These are phyloP conservation scores for Coccinonectria pachysandricola DNA, from an alignment of 2,329 filamentous ascomycete species.

Conservation along the genomic window DNA sequence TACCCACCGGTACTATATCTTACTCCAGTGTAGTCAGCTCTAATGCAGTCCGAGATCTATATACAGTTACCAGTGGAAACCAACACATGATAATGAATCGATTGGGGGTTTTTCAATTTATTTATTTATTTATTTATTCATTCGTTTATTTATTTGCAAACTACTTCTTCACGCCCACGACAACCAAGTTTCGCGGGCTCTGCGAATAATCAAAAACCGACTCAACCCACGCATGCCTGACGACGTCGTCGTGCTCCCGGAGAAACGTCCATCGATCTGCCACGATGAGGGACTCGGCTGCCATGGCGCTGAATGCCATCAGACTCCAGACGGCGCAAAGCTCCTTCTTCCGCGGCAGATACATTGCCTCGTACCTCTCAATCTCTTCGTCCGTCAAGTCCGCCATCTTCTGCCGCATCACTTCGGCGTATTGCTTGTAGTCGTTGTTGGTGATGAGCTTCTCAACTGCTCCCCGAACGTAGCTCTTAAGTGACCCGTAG, in stretches of 20 bases:
- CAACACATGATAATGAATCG: no score
- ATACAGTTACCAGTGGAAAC: no score
- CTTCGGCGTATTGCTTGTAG: conserved; percentile 47
- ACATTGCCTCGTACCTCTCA: conserved; percentile 55
- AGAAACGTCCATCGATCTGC: conserved; percentile 84
- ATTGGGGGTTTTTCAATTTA: no score
- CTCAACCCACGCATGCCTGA: conserved; percentile 79
- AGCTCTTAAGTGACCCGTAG: conserved; percentile 64
- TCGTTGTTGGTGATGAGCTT: conserved; percentile 56
- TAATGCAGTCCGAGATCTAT: no score
- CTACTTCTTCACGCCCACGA: conserved; percentile 78
- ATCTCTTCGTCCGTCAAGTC: conserved; percentile 68
- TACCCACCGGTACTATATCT: no score
- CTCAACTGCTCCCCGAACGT: conserved; percentile 68
- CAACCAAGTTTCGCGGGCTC: conserved; percentile 84
- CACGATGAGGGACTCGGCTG: conserved; percentile 84
- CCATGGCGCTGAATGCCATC: conserved; percentile 89
- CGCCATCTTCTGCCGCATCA: conserved; percentile 56
- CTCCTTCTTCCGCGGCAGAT: conserved; percentile 60
- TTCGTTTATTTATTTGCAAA: no score
- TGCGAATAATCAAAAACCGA: conserved; percentile 79
- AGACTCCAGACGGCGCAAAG: conserved; percentile 82
- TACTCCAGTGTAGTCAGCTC: no score
- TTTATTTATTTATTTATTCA: no score
- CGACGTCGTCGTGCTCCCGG: conserved; percentile 60